Evolutionary conservation across 176 grass and related monocot species (phyloP).

Genomic region (Echinochloa phyllopogon): DNA sequence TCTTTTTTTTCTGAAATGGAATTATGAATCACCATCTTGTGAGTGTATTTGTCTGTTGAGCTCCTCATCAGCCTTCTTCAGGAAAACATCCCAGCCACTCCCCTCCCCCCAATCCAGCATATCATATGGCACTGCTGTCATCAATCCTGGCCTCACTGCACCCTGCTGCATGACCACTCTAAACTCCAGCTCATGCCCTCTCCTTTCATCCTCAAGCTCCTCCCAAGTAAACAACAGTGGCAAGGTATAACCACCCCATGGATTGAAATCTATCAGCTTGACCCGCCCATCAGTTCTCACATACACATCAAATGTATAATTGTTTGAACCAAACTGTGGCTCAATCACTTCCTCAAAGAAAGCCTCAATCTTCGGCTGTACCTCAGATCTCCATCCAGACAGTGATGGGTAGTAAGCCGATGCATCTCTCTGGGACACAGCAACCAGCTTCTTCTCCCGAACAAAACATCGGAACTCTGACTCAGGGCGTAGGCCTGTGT

Average conservation of each 20-base stretch:
- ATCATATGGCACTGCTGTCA: slow-evolving; percentile 90
- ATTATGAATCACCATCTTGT: slow-evolving; percentile 20
- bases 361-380: slow-evolving; percentile 43
- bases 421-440: slow-evolving; percentile 79
- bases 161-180: slow-evolving; percentile 72
- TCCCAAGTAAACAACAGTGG: slow-evolving; percentile 81
- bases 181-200: slow-evolving; percentile 50
- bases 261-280: slow-evolving; percentile 91
- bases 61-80: slow-evolving; percentile 85
- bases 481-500: slow-evolving; percentile 68
- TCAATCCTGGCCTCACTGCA: slow-evolving; percentile 84
- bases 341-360: slow-evolving; percentile 67
- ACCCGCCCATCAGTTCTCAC: slow-evolving; percentile 52
- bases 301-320: slow-evolving; percentile 86
- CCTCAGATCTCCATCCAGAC: slow-evolving; percentile 52
- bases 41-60: slow-evolving; percentile 57
- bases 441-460: slow-evolving; percentile 46
- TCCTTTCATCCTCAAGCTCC: slow-evolving; percentile 57
- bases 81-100: slow-evolving; percentile 91
- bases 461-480: slow-evolving; percentile 96
- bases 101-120: slow-evolving; percentile 88
- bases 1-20: not conserved
- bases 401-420: slow-evolving; percentile 84
- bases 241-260: slow-evolving; percentile 79
- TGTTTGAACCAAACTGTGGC: slow-evolving; percentile 57